Percentiles rank a stretch among this genome's conserved stretches.
phyloP scores from a whole-genome alignment of 768 basidiomycete species.

The Lactarius hengduanensis region DNA sequence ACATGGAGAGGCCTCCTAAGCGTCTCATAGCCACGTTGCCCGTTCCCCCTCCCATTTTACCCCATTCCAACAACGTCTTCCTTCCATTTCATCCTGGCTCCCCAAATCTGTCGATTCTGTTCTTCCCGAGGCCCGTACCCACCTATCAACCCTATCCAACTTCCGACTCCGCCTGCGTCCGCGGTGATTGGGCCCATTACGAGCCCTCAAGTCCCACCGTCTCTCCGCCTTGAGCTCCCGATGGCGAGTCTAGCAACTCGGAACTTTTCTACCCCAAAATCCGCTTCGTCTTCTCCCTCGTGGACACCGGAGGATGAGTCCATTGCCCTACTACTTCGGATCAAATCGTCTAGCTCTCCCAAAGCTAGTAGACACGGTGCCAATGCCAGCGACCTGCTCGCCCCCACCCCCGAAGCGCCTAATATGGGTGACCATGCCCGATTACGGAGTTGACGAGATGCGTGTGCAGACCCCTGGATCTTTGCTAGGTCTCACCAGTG shows the following conservation, averaged over 20 bases:
- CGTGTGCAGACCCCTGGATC: slow-evolving; percentile 30
- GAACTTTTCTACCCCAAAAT: background rate
- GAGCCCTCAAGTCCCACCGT: slow-evolving; percentile 27
- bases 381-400: slow-evolving; percentile 13
- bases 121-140: slow-evolving; percentile 15
- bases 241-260: slow-evolving; percentile 15
- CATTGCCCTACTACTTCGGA: slow-evolving; percentile 27
- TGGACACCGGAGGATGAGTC: slow-evolving; percentile 31
- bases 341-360: slow-evolving; percentile 21
- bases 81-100: slow-evolving; percentile 29
- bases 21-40: slow-evolving; percentile 9
- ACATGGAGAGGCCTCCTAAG: slow-evolving; percentile 14
- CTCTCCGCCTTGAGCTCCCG: slow-evolving; percentile 28
- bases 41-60: background rate
- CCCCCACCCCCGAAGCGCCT: slow-evolving; percentile 6
- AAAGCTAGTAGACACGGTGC: slow-evolving; percentile 8
- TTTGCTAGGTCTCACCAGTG: slow-evolving; percentile 24
- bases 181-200: slow-evolving; percentile 21
- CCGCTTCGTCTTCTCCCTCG: slow-evolving; percentile 18
- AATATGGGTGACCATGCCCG: background rate
- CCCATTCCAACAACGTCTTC: slow-evolving; percentile 22
- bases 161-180: slow-evolving; percentile 28
- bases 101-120: slow-evolving; percentile 7
- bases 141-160: slow-evolving; percentile 19
- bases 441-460: slow-evolving; percentile 11